These are phyloP conservation scores for Erythrobasidium hasegawianum DNA, from an alignment of 1,284 basidiomycete species.

Conservation along the genomic window DNA sequence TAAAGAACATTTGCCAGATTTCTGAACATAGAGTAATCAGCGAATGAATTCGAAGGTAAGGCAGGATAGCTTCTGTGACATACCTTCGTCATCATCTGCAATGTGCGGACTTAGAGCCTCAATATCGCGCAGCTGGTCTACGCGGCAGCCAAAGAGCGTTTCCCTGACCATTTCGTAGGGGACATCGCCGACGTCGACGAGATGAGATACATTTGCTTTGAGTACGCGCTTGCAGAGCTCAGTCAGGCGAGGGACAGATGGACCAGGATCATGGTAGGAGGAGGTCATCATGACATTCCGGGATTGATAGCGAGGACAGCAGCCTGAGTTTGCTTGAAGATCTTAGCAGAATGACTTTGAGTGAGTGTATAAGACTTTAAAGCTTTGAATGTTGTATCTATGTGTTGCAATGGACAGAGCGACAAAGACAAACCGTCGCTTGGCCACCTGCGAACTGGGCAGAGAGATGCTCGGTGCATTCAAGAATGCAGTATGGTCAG, in stretches of 20 bases:
- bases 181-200: slow-evolving; percentile 30
- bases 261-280: not conserved
- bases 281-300: not conserved
- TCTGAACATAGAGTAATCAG: not conserved
- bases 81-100: slow-evolving; percentile 31
- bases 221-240: slow-evolving; percentile 31
- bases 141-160: slow-evolving; percentile 19
- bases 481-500: not conserved
- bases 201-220: slow-evolving; percentile 23
- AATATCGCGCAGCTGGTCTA: slow-evolving; percentile 29
- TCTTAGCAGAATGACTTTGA: no score
- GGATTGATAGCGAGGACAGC: not conserved
- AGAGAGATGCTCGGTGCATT: not conserved
- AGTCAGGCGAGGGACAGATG: slow-evolving; percentile 15
- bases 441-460: no score
- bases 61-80: not conserved
- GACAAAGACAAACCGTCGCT: no score
- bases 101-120: slow-evolving; percentile 32
- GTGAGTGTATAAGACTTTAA: not conserved
- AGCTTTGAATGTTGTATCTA: not conserved
- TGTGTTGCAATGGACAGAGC: not conserved
- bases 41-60: not conserved
- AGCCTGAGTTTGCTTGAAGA: no score
- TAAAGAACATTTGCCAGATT: slow-evolving; percentile 34
- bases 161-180: slow-evolving; percentile 23